Evolutionary conservation across 2,329 filamentous ascomycete species (phyloP), one percentile per base, ranked within the genome.

Genomic region (Intubia oerlemansii): DNA sequence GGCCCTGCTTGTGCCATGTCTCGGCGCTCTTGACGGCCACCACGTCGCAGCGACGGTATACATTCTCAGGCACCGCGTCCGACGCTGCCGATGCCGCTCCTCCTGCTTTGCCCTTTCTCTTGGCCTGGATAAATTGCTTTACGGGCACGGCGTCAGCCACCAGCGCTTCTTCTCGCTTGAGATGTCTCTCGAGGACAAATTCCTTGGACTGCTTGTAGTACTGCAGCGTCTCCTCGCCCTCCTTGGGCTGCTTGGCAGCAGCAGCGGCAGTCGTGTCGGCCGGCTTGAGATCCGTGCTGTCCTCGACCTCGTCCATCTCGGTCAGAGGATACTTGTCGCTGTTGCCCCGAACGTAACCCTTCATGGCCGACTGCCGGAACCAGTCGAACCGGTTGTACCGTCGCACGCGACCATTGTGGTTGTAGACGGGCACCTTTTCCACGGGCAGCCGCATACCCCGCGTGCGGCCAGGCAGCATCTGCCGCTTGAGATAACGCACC

Each of bases 1-100:
- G 67, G 0, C 88, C 88, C 55, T 93, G 85, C 46, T 93, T 93
- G 46, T 95, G 88, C 88, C 88, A 98, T 2, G 80, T 92, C 46
- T 98, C 88, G 2, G 78, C 76, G 17, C 80, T 90, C 48, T 92
- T 84, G 46, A 90, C 91, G 22, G 65, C 60, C 3, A 84, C 68
- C 0, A 95, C 69, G 38, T 95, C 84, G 30, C 66, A 63, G 19
- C 85, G 71, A 1, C 62, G 62, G 44, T 70, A 95, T 0, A 95
- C 81, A 1, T 79, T 71, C 45, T 92, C 81, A 6, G 10, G 20
- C 10, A 14, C 19, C 9, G 4, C n/a, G 5, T 13, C 31, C 4
- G 10, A 17, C 2, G 14, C 20, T 7, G 21, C 16, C 3, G 17
- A 7, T n/a, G n/a, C n/a, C n/a, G n/a, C n/a, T n/a, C n/a, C n/a